Evolutionary conservation across 75 land plant species (phyloP).

Genomic region (Chamaecyparis obtusa): DNA sequence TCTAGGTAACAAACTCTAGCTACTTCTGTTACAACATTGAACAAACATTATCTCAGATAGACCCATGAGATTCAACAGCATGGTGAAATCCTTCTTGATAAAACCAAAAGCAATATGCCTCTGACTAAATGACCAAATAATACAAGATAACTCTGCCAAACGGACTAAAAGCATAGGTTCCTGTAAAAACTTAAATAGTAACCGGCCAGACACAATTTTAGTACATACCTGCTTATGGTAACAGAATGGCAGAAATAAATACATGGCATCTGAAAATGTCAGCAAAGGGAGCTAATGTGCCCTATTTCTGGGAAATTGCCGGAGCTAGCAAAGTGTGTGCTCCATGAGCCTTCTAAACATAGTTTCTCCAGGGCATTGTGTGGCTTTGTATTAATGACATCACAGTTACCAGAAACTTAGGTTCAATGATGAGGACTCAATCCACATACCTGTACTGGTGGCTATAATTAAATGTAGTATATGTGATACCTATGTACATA

Average conservation of each 20-base stretch:
- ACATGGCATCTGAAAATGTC: background rate
- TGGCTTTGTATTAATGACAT: background rate
- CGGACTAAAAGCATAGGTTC: background rate
- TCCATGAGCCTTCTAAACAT: background rate
- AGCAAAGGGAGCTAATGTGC: background rate
- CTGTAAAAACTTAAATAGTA: background rate
- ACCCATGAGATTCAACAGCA: background rate
- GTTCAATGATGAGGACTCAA: no score
- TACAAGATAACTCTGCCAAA: background rate
- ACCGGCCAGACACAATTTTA: background rate
- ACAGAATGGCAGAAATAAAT: background rate
- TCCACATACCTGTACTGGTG: no score
- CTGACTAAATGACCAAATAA: background rate
- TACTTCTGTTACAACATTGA: background rate
- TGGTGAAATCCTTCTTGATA: background rate
- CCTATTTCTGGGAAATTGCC: background rate
- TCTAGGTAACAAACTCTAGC: background rate
- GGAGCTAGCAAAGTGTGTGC: background rate
- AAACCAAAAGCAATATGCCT: background rate
- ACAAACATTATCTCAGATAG: background rate
- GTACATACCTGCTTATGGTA: background rate
- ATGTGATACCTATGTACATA: no score
- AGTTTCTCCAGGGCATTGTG: background rate
- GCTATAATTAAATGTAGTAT: background rate
- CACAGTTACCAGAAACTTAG: background rate